Conservation (phyloP, 108 stramenopile genomes). For the Pseudonitzschia multiseries region DNA sequence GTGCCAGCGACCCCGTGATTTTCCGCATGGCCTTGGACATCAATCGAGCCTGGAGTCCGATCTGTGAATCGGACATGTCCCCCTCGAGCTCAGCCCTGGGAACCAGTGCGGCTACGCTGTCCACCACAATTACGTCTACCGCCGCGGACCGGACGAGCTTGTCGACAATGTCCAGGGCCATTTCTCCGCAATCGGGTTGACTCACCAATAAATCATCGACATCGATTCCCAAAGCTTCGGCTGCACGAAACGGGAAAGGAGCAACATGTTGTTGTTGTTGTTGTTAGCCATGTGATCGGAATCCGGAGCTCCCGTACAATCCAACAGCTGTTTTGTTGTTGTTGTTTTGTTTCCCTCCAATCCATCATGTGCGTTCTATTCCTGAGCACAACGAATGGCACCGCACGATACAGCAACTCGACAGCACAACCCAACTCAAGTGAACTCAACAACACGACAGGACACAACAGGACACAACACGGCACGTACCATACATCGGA, state of each 20-base stretch:
- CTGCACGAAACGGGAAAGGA: not conserved
- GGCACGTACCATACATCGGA: slow-evolving; percentile 70
- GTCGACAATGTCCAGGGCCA: slow-evolving; percentile 97
- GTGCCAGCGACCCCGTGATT: slow-evolving; percentile 82
- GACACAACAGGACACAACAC: not conserved
- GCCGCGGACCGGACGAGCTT: slow-evolving; percentile 87
- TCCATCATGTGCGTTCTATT: too few species aligned
- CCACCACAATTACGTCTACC: slow-evolving; percentile 95
- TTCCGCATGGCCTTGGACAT: slow-evolving; percentile 98
- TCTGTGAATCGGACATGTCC: slow-evolving; percentile 87
- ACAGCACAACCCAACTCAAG: not conserved
- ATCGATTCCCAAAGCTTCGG: slow-evolving; percentile 84
- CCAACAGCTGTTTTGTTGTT: too few species aligned
- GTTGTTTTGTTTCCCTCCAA: too few species aligned
- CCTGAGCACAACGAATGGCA: not conserved
- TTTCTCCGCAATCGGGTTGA: slow-evolving; percentile 97
- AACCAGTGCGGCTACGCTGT: slow-evolving; percentile 94
- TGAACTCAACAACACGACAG: too few species aligned
- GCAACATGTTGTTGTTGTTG: not conserved
- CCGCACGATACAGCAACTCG: too few species aligned
- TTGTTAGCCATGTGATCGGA: too few species aligned
- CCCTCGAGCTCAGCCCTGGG: slow-evolving; percentile 94
- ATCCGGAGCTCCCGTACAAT: too few species aligned
- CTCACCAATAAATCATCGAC: slow-evolving; percentile 82
- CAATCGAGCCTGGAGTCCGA: slow-evolving; percentile 91